Evolutionary conservation across 1,284 basidiomycete genomes (phyloP), one percentile per base, ranked within the genome.

Genomic region (Polyporus tsugae): DNA sequence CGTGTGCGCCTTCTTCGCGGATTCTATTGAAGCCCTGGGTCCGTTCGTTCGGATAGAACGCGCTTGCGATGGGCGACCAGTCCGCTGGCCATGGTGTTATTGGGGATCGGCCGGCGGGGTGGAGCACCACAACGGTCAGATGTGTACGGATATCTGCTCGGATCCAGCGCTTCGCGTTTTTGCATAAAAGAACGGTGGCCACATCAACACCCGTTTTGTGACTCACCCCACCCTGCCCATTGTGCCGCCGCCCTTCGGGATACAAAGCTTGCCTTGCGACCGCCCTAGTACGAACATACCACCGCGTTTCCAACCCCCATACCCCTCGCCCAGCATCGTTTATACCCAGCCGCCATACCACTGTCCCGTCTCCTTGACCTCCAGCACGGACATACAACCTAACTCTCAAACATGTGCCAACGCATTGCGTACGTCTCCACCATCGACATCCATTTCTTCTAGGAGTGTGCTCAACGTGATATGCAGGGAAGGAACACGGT

Each of bases 401-500:
- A n/a, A 52, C 11, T n/a, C 58, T 9, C 39, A 66, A 58, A 63
- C 66, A 82, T 82, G 80, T 82, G 80, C 72, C 78, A 77, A 66
- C 75, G 80, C 70, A 80, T 82, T 53, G 79, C 80, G 80, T 82
- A 76, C 61, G 80, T 81, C 39, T 25, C 39, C 39, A 33, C 61
- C 58, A 17, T 46, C 60, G 63, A 52, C 66, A 41, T 36, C 38
- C 17, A 59, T 61, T n/a, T 46, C 61, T 60, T 59, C 35, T 25
- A 44, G 19, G 36, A 63, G 58, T 58, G 35, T 53, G 19, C 67
- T 69, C 57, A 69, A 65, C 67, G 67, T 59, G 46, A 62, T 64
- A 70, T 66, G 66, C 78, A 92, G 91, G 72, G 86, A 91, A 84
- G 90, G 91, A 78, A 92, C 90, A 41, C 85, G 85, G 39, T 92